Base-by-base conservation (phyloP, 441 rosid genomes). In the Pelargonium citronellum region DNA sequence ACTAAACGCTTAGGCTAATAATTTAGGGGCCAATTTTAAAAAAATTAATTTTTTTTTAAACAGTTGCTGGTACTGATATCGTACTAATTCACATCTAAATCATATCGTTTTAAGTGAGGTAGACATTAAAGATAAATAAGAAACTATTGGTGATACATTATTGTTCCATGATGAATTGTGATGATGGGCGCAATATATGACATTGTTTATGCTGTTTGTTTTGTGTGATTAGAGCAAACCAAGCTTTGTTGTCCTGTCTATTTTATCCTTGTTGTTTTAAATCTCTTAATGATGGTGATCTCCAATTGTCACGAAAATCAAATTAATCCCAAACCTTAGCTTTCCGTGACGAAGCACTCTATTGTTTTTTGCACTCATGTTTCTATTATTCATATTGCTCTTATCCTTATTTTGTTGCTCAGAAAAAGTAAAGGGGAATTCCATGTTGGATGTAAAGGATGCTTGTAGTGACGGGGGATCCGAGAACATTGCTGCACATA, bases 401-500 rank as follows among this genome's bases (percentile, higher is more conserved):
- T 30, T 30, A 2, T 30, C 37, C 37, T 30, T 30, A 30, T 2
- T 30, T 30, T 30, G 37, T 30, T 30, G 37, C 61, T 64, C 58
- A 85, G 90, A 77, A 70, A 81, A 84, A 74, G 37, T 73, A 65
- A 86, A 78, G 82, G 68, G 39, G 60, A 82, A 68, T 39, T 60
- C 77, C 34, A 43, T 69, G 0, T 41, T 27, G 12, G 84, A 79
- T 69, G 75, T 71, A 53, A 77, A 83, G 80, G 81, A 83, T 51
- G 71, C 69, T 65, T 70, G 76, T 49, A 83, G 77, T 72, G 87
- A 84, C 22, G 85, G 83, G 5, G 79, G 80, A 39, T 81, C 87
- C 27, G 83, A 85, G 69, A 79, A 79, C 74, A 85, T 86, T 74
- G 87, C 85, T 0, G 92, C 87, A 20, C 83, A 85, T 75, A 88